A percentile compares a stretch with the other conserved stretches of the same genome.
Evolutionary conservation across 768 basidiomycete genomes (phyloP).

Genomic region (Mycena belliarum): DNA sequence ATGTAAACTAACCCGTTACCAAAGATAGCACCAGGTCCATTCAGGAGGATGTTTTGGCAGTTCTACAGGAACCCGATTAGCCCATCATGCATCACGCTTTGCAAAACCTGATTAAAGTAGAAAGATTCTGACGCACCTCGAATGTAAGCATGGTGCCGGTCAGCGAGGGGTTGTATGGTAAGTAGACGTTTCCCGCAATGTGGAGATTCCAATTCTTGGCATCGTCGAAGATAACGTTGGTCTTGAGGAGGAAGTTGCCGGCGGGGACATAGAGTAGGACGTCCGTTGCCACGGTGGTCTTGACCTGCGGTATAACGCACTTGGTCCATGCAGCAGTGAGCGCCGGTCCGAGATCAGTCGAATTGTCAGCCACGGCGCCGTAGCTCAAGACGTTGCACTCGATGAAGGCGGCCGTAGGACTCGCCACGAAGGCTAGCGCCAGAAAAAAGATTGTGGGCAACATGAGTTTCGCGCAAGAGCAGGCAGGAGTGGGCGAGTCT

Average conservation of each 20-base stretch:
- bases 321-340: constrained; percentile 23
- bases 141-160: constrained; percentile 28
- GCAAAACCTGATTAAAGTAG: no score
- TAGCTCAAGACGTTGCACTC: constrained; percentile 28
- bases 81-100: no score
- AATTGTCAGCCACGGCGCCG: constrained; percentile 16
- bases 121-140: constrained; percentile 15
- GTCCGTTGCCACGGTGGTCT: constrained; percentile 19
- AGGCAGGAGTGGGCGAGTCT: neutral
- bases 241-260: constrained; percentile 24
- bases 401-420: constrained; percentile 12
- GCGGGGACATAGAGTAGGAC: constrained; percentile 26
- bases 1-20: neutral
- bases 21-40: constrained; percentile 17
- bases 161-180: constrained; percentile 22
- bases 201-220: constrained; percentile 26
- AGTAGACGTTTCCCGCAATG: constrained; percentile 24
- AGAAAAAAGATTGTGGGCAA: neutral
- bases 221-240: constrained; percentile 23
- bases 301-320: constrained; percentile 25
- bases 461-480: constrained; percentile 7
- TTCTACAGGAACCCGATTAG: constrained; percentile 6
- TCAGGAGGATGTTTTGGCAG: constrained; percentile 23
- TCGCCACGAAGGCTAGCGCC: constrained; percentile 7
- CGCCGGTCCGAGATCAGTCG: constrained; percentile 29